These are phyloP conservation scores for Calocybe indica DNA, from an alignment of 768 basidiomycete genomes.

Conservation along the genomic window DNA sequence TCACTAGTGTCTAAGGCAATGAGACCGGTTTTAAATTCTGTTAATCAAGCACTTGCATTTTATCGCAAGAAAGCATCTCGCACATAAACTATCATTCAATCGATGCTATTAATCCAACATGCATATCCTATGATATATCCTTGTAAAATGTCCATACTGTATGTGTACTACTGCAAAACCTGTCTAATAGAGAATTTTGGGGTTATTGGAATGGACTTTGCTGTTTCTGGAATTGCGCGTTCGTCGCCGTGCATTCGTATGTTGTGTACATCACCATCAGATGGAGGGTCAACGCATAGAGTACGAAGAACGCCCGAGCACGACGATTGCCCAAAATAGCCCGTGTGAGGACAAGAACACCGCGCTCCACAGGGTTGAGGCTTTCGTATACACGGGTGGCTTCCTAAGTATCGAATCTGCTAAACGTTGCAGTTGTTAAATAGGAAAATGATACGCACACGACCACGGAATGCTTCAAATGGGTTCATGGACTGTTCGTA, in stretches of 20 bases:
- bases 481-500: constrained; percentile 99
- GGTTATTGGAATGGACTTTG: constrained; percentile 38
- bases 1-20: constrained; percentile 46
- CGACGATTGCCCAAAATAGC: constrained; percentile 85
- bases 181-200: constrained; percentile 11
- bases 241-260: constrained; percentile 61
- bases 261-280: constrained; percentile 74
- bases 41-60: constrained; percentile 65
- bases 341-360: constrained; percentile 79
- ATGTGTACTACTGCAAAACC: constrained; percentile 22
- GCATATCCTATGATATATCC: constrained; percentile 6
- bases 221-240: constrained; percentile 39
- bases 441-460: constrained; percentile 49
- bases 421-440: background rate
- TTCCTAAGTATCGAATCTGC: constrained; percentile 49
- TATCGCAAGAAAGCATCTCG: constrained; percentile 36
- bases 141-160: constrained; percentile 14
- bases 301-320: constrained; percentile 83
- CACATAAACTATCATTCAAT: constrained; percentile 15
- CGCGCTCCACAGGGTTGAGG: constrained; percentile 87
- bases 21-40: constrained; percentile 68
- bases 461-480: constrained; percentile 93
- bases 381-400: constrained; percentile 90
- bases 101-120: constrained; percentile 7
- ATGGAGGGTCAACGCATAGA: constrained; percentile 80